Conservation (phyloP, 176 grass and related monocot genomes). For the Triticum monococcum region DNA sequence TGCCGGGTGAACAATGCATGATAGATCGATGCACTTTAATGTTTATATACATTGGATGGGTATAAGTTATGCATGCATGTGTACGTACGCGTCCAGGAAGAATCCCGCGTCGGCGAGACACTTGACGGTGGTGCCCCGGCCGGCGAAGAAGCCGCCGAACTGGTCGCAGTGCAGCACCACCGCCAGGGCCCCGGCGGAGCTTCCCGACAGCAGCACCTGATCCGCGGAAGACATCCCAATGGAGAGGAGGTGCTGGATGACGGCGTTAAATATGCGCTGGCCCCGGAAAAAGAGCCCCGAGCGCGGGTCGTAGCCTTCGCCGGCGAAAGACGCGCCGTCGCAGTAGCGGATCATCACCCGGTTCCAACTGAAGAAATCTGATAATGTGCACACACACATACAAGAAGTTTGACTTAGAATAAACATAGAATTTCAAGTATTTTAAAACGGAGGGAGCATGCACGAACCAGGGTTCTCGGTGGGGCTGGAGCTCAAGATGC, state of each 20-base stretch:
- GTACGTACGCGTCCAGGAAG: constrained; percentile 74
- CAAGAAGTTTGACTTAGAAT: background rate
- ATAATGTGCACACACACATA: background rate
- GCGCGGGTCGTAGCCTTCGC: constrained; percentile 64
- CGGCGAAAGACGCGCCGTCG: constrained; percentile 78
- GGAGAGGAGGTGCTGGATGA: constrained; percentile 64
- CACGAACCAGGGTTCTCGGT: constrained; percentile 61
- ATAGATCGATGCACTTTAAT: background rate
- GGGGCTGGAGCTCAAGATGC: constrained; percentile 61
- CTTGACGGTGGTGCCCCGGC: constrained; percentile 44
- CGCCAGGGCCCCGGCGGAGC: constrained; percentile 75
- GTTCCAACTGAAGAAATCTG: constrained; percentile 96
- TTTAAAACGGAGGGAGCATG: background rate
- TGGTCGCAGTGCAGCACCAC: constrained; percentile 82
- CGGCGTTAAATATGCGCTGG: constrained; percentile 67
- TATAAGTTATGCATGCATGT: no score
- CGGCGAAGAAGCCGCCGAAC: constrained; percentile 57
- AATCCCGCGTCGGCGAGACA: constrained; percentile 86
- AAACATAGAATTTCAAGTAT: background rate
- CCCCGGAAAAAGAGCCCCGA: constrained; percentile 64
- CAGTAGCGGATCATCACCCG: constrained; percentile 79
- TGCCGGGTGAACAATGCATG: background rate
- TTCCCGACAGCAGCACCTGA: constrained; percentile 57
- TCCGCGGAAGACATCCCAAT: constrained; percentile 64
- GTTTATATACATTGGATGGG: no score